phyloP scores from a whole-genome alignment of 345 rosid species.

The Syzygium grande region DNA sequence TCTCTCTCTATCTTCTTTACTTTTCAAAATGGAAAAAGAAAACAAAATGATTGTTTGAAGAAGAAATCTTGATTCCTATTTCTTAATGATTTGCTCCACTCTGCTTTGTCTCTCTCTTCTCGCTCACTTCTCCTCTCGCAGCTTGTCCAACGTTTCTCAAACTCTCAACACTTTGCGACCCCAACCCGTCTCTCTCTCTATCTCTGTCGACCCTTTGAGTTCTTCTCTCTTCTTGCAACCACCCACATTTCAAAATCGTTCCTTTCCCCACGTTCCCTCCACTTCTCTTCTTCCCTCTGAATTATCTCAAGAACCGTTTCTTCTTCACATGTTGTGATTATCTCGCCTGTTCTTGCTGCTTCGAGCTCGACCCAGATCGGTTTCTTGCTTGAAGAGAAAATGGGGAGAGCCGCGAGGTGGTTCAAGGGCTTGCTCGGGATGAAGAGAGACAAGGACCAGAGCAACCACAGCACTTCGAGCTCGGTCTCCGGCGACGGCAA shows the following conservation, averaged over 20 bases:
- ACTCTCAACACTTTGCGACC: constrained; percentile 16
- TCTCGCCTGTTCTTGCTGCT: background rate
- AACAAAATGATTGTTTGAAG: background rate
- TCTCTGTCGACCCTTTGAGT: background rate
- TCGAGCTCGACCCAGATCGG: background rate
- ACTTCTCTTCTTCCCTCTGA: background rate
- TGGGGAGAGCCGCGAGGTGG: constrained; percentile 78
- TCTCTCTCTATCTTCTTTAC: background rate
- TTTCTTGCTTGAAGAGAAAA: constrained; percentile 7
- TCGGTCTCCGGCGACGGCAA: constrained; percentile 19
- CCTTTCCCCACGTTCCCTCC: background rate
- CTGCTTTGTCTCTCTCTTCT: constrained; percentile 4
- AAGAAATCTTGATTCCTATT: background rate
- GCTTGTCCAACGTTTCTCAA: constrained; percentile 25
- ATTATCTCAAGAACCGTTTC: background rate
- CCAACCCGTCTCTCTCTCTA: background rate
- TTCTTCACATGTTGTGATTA: background rate
- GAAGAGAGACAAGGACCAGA: constrained; percentile 35
- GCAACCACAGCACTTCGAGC: background rate
- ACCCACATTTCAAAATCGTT: background rate
- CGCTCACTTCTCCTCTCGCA: constrained; percentile 44
- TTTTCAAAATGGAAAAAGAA: background rate
- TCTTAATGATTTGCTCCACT: constrained; percentile 8
- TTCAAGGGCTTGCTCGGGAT: constrained; percentile 56
- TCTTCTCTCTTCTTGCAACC: background rate